Conservation (phyloP, 2,329 filamentous ascomycete species). For the Spiromastix sp. region DNA sequence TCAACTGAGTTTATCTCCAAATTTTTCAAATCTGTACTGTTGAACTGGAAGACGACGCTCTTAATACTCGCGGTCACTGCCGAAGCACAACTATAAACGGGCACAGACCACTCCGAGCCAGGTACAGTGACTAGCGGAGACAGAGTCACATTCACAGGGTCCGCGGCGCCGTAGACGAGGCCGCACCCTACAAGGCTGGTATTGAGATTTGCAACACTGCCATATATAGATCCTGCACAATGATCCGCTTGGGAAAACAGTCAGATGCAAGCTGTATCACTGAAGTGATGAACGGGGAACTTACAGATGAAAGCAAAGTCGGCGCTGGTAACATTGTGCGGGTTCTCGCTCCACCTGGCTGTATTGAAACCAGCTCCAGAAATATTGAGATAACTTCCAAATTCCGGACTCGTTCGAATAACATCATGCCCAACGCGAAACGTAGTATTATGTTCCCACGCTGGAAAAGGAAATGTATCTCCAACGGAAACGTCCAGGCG, state of each 20-base stretch:
- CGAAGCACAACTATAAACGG: slow-evolving; percentile 35
- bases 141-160: slow-evolving; percentile 23
- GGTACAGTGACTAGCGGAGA: slow-evolving; percentile 28
- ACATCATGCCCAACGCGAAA: slow-evolving; percentile 5
- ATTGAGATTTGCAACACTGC: slow-evolving; percentile 30
- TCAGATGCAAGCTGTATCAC: not conserved
- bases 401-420: slow-evolving; percentile 3
- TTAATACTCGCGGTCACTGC: slow-evolving; percentile 35
- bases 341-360: slow-evolving; percentile 2
- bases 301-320: slow-evolving; percentile 6
- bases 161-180: slow-evolving; percentile 31
- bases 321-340: slow-evolving; percentile 1
- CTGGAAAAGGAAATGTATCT: slow-evolving; percentile 3
- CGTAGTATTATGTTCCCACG: slow-evolving; percentile 1
- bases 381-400: slow-evolving; percentile 7
- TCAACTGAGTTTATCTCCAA: slow-evolving; percentile 24
- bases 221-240: slow-evolving; percentile 16
- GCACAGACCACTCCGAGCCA: slow-evolving; percentile 31
- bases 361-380: not conserved
- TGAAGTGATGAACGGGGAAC: not conserved
- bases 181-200: slow-evolving; percentile 32
- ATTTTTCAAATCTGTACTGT: slow-evolving; percentile 27
- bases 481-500: slow-evolving; percentile 4
- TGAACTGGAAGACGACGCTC: slow-evolving; percentile 32
- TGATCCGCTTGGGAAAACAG: not conserved